These are phyloP conservation scores for Naegleria lovaniensis DNA, from an alignment of 208 protist genomes.

Conservation along the genomic window DNA sequence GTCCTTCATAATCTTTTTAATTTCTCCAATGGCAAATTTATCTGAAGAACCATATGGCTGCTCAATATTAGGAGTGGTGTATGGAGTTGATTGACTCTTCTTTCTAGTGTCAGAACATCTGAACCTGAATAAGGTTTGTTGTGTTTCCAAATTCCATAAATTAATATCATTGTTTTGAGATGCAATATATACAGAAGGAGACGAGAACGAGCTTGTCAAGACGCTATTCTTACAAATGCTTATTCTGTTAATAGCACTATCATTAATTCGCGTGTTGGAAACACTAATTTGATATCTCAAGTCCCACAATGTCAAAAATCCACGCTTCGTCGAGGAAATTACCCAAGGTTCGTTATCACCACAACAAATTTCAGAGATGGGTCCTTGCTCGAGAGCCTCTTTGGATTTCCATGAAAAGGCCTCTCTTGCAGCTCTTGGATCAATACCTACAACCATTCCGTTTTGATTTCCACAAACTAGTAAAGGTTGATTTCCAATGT, in stretches of 20 bases:
- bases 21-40: conserved; percentile 1
- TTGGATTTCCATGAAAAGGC: not conserved
- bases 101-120: not conserved
- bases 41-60: not conserved
- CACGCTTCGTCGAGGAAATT: not conserved
- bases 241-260: not conserved
- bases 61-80: no score
- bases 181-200: not conserved
- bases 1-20: not conserved
- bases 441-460: not conserved
- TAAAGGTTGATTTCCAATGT: not conserved
- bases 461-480: not conserved
- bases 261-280: not conserved
- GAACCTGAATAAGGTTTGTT: not conserved
- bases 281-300: conserved; percentile 26
- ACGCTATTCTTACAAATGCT: not conserved
- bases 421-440: not conserved
- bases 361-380: conserved; percentile 6
- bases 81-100: not conserved
- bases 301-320: conserved; percentile 27
- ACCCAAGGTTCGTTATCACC: conserved; percentile 1
- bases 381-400: conserved; percentile 15
- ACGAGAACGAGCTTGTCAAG: not conserved
- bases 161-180: not conserved
- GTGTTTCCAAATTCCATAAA: conserved; percentile 13